Percentiles rank a stretch among this genome's conserved stretches.
Conservation (phyloP, 768 basidiomycete species). For the Podaxis sp. region DNA sequence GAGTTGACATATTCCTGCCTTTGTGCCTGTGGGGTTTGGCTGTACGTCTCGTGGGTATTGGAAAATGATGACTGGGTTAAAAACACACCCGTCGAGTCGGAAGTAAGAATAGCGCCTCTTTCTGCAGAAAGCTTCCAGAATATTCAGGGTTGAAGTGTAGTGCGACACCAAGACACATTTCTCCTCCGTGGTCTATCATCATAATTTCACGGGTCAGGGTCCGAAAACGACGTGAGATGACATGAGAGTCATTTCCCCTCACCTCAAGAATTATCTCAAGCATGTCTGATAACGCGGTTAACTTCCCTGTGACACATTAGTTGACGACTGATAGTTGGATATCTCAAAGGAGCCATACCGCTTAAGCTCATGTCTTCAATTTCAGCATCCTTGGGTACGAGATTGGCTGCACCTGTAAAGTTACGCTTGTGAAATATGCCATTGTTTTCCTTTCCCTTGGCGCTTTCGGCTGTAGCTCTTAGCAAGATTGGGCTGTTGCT, state of each 20-base stretch:
- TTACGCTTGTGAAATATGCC: conserved; percentile 40
- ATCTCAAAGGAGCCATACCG: conserved; percentile 46
- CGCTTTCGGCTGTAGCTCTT: conserved; percentile 73
- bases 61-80: background rate
- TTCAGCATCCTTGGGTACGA: conserved; percentile 59
- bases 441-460: conserved; percentile 35
- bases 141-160: conserved; percentile 91
- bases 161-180: conserved; percentile 98
- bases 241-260: conserved; percentile 5
- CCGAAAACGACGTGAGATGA: background rate
- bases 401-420: conserved; percentile 56
- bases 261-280: conserved; percentile 64
- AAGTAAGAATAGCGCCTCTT: conserved; percentile 73
- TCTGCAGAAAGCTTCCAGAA: conserved; percentile 85
- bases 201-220: background rate
- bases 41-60: conserved; percentile 27
- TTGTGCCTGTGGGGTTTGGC: conserved; percentile 74
- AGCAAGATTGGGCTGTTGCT: conserved; percentile 90
- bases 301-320: conserved; percentile 58
- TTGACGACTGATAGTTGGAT: background rate
- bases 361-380: conserved; percentile 78
- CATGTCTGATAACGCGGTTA: conserved; percentile 64
- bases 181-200: conserved; percentile 72
- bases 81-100: conserved; percentile 80
- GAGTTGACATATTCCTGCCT: conserved; percentile 84